Conservation (phyloP, 306 rosid genomes). For the Prinsepia uniflora region DNA sequence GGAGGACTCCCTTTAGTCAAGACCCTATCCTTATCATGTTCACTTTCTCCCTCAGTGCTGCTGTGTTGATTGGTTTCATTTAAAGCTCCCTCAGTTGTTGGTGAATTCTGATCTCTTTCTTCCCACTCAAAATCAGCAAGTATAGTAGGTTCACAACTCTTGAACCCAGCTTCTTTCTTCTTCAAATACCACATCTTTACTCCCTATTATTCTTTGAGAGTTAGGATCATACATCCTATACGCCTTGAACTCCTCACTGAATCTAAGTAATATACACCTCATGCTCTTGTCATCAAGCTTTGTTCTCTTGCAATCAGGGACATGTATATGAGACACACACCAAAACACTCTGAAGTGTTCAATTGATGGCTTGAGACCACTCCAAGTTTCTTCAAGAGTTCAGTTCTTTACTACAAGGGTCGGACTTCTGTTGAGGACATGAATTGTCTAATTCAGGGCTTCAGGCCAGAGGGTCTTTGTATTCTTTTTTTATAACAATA, state of each 20-base stretch:
- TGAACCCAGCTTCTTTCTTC: too few relatives aligned
- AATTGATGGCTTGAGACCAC: background rate
- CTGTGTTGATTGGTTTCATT: too few relatives aligned
- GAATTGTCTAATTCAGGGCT: background rate
- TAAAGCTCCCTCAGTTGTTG: too few relatives aligned
- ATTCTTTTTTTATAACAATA: background rate
- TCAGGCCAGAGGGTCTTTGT: background rate
- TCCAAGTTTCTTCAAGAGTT: background rate
- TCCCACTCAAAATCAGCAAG: too few relatives aligned
- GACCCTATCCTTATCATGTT: too few relatives aligned
- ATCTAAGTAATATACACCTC: background rate
- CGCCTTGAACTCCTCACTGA: background rate
- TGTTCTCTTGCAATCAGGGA: background rate
- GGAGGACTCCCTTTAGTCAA: too few relatives aligned
- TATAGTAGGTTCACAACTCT: too few relatives aligned
- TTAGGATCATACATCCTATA: background rate
- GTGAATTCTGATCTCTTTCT: too few relatives aligned
- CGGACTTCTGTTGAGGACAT: background rate
- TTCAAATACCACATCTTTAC: too few relatives aligned
- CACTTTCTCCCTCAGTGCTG: too few relatives aligned
- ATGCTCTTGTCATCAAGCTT: conserved; percentile 6
- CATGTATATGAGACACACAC: background rate
- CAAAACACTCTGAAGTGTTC: background rate
- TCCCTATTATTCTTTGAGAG: too few relatives aligned
- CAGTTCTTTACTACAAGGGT: background rate